Evolutionary conservation across 306 rosid species (phyloP).

Genomic region (Cajanus cajan): DNA sequence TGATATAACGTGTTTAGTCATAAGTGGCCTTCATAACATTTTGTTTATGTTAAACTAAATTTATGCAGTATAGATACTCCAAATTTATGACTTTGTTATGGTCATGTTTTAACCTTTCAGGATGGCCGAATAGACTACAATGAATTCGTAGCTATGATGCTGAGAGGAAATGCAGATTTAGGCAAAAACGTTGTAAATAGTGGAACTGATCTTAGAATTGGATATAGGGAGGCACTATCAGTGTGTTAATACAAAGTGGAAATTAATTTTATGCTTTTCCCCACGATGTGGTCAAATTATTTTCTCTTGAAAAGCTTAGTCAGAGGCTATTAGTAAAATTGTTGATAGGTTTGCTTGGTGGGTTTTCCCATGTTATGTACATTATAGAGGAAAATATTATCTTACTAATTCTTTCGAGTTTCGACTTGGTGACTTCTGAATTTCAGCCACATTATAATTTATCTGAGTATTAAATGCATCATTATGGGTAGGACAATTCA

Average conservation of each 20-base stretch:
- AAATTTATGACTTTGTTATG: background rate
- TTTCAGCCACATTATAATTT: slow-evolving; percentile 14
- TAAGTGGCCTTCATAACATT: background rate
- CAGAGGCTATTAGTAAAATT: slow-evolving; percentile 1
- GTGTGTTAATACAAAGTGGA: slow-evolving; percentile 25
- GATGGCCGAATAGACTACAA: slow-evolving; percentile 86
- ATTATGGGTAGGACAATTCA: slow-evolving; percentile 20
- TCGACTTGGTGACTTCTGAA: slow-evolving; percentile 17
- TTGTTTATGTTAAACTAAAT: background rate
- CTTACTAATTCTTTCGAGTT: slow-evolving; percentile 1
- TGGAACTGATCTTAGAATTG: slow-evolving; percentile 51
- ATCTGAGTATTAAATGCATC: slow-evolving; percentile 14
- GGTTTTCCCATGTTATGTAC: slow-evolving; percentile 8
- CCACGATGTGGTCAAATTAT: background rate
- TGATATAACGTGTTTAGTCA: background rate
- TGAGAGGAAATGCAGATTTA: slow-evolving; percentile 58
- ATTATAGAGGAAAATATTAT: slow-evolving; percentile 11
- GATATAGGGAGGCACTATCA: slow-evolving; percentile 58
- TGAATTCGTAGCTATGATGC: slow-evolving; percentile 92
- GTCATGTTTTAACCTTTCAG: slow-evolving; percentile 45
- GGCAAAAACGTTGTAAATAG: slow-evolving; percentile 43
- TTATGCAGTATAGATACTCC: background rate
- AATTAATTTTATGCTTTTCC: background rate
- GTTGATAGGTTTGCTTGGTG: slow-evolving; percentile 16
- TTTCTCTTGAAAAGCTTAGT: background rate